These are phyloP conservation scores for Lecanicillium sp. DNA, from an alignment of 2,329 filamentous ascomycete species.

Conservation along the genomic window DNA sequence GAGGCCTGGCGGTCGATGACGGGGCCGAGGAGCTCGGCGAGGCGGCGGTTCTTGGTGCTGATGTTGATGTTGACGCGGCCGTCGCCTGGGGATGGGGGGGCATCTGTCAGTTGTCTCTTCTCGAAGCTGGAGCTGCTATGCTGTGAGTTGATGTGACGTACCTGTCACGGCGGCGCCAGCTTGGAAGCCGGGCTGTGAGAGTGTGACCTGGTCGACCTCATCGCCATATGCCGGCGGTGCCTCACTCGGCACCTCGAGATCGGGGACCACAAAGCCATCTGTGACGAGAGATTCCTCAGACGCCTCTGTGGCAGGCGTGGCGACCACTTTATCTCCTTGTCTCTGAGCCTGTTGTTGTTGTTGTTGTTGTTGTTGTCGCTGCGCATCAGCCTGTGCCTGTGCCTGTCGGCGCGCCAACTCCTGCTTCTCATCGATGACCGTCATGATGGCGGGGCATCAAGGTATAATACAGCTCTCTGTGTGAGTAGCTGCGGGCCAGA, in stretches of 20 bases:
- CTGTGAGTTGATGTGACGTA: conserved; percentile 20
- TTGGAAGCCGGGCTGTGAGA: conserved; percentile 57
- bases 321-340: background rate
- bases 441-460: conserved; percentile 20
- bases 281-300: conserved; percentile 27
- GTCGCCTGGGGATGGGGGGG: too few relatives aligned
- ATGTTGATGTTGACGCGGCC: conserved; percentile 77
- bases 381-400: conserved; percentile 2
- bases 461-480: too few relatives aligned
- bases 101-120: too few relatives aligned
- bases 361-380: conserved; percentile 3
- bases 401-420: conserved; percentile 16
- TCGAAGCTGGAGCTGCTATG: background rate
- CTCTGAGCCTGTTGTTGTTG: too few relatives aligned
- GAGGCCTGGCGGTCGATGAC: conserved; percentile 53
- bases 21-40: conserved; percentile 63
- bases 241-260: conserved; percentile 35
- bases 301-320: background rate
- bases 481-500: too few relatives aligned
- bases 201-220: conserved; percentile 47
- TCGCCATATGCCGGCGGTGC: conserved; percentile 56
- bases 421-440: conserved; percentile 24
- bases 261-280: conserved; percentile 36
- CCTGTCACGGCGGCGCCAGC: conserved; percentile 55
- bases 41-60: conserved; percentile 59